Conservation (phyloP, 805 yeast species). For the Saturnispora mendoncae region DNA sequence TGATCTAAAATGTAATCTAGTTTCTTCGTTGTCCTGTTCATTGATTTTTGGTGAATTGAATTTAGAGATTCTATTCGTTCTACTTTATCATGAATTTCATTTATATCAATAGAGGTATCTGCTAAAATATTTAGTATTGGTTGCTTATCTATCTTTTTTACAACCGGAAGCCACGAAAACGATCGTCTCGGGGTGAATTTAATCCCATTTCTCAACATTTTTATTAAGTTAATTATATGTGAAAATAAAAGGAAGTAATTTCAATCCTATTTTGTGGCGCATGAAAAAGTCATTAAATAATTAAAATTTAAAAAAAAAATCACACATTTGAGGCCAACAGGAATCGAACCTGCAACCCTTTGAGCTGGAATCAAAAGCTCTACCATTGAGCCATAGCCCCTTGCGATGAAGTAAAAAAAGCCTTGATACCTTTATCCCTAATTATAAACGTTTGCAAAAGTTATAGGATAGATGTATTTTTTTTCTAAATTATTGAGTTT, state of each 20-base stretch:
- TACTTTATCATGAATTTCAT: constrained; percentile 6
- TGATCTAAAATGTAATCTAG: constrained; percentile 4
- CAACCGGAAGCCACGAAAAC: background rate
- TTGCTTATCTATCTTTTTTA: background rate
- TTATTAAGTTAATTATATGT: background rate
- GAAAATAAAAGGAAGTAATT: background rate
- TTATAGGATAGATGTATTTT: no score
- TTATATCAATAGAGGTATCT: constrained; percentile 2
- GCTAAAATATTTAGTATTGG: constrained; percentile 1
- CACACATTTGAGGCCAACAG: constrained; percentile 17
- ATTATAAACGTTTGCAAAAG: no score
- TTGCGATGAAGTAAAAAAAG: no score
- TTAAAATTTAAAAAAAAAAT: background rate
- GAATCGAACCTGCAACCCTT: constrained; percentile 21
- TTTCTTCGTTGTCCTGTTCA: background rate
- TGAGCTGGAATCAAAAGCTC: constrained; percentile 66
- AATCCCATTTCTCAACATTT: background rate
- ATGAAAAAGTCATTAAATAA: no score
- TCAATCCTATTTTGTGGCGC: no score
- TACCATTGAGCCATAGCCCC: constrained; percentile 76
- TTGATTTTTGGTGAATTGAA: background rate
- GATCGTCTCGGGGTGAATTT: background rate
- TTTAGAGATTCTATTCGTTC: constrained; percentile 3
- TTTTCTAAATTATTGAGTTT: no score
- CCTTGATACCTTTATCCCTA: background rate